Base-by-base conservation (phyloP, 1,284 basidiomycete genomes). In the Pseudozyma pruni region DNA sequence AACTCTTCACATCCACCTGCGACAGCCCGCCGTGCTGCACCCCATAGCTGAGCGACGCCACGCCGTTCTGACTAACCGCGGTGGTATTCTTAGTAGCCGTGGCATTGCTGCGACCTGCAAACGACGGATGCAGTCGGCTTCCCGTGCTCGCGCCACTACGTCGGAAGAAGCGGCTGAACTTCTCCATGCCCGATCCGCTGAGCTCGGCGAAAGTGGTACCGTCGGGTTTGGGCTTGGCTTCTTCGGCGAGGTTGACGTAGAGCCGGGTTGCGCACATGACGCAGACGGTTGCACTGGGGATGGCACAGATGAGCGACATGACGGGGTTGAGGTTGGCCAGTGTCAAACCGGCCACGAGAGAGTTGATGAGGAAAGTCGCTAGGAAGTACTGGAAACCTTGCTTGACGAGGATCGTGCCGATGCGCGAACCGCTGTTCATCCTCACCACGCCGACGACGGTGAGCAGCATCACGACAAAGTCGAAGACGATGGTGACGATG, bases 311-410 rank as follows among this genome's bases (percentile, higher is more conserved):
- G 35, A 74, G 54, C 38, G 74, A 71, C 74, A 75, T 74, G 42
- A 73, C 40, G 3, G 75, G 72, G 49, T 61, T 64, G n/a, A 74
- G 42, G 48, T 74, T 60, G 25, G 69, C 56, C 4, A 68, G 42
- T 17, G 72, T 72, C 16, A 74, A 41, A 16, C 54, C 70, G 7
- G 69, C 53, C n/a, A 74, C 57, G 31, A 74, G 50, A 2, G 63
- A 27, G 48, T 76, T 74, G 57, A 59, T 58, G 23, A 72, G 32
- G 46, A 72, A 61, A 0, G 74, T 74, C 19, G 58, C 45, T 14
- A 71, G 29, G 51, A 78, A 78, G 57, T 78, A 78, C 53, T 72
- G 44, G 19, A 74, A 35, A 7, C 75, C 75, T 32, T 78, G 75
- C 42, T 61, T 47, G 51, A 78, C 48, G 11, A 78, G 49, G 3